phyloP scores from a whole-genome alignment of 2,329 filamentous ascomycete species.

The Sporothrix phasma region DNA sequence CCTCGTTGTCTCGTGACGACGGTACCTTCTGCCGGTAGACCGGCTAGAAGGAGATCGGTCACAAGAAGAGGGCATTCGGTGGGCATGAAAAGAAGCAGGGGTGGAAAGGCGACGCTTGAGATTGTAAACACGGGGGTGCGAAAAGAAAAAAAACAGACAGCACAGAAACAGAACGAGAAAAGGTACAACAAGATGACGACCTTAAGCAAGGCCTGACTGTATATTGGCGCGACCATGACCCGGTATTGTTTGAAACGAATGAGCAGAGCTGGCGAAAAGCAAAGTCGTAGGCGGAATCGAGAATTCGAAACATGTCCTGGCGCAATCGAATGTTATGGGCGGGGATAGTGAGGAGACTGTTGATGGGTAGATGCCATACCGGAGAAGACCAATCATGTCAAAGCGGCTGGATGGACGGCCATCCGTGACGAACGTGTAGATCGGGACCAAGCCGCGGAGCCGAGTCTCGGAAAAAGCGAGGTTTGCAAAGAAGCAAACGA shows the following conservation, averaged over 20 bases:
- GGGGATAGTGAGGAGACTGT: background rate
- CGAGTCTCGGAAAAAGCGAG: background rate
- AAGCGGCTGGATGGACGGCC: too few relatives aligned
- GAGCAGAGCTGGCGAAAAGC: background rate
- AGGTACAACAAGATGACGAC: background rate
- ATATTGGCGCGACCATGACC: background rate
- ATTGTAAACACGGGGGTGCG: too few relatives aligned
- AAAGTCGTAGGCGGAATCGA: background rate
- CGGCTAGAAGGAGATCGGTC: background rate
- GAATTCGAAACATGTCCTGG: background rate
- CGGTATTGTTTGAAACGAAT: background rate
- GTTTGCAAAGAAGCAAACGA: background rate
- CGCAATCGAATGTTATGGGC: background rate
- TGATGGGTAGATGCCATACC: too few relatives aligned
- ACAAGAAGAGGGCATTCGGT: background rate
- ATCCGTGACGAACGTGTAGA: too few relatives aligned
- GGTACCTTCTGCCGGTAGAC: background rate
- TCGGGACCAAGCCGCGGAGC: too few relatives aligned
- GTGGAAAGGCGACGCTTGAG: too few relatives aligned
- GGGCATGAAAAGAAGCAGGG: too few relatives aligned
- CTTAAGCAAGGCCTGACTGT: background rate
- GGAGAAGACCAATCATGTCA: too few relatives aligned
- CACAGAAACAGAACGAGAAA: too few relatives aligned
- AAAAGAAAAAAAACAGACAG: background rate
- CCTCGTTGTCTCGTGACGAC: background rate